phyloP scores from a whole-genome alignment of 2,329 filamentous ascomycete genomes.

The Elsinoe perseae region DNA sequence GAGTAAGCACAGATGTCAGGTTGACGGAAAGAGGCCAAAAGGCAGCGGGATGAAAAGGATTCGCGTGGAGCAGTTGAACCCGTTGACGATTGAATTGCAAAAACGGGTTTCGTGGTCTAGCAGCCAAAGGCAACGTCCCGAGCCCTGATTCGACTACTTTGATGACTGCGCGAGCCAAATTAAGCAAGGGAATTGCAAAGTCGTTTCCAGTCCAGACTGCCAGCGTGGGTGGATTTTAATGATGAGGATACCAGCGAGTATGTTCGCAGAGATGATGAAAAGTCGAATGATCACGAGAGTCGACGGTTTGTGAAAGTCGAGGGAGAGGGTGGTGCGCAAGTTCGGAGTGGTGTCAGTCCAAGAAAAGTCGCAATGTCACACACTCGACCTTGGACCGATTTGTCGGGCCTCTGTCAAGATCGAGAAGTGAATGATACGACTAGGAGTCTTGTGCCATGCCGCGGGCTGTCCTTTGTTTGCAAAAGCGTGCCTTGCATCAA shows the following conservation, averaged over 20 bases:
- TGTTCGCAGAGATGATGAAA: not conserved
- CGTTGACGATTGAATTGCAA: slow-evolving; percentile 11
- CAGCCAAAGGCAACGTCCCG: not conserved
- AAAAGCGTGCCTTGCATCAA: slow-evolving; percentile 20
- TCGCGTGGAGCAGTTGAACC: slow-evolving; percentile 15
- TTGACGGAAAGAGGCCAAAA: not conserved
- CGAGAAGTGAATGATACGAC: slow-evolving; percentile 14
- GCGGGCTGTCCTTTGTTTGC: slow-evolving; percentile 18
- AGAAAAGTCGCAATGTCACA: slow-evolving; percentile 1
- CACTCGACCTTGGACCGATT: slow-evolving; percentile 9
- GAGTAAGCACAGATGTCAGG: not conserved
- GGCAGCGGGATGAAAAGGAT: slow-evolving; percentile 1
- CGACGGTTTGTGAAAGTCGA: too few relatives aligned
- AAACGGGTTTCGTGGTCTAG: slow-evolving; percentile 11
- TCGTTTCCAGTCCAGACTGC: not conserved
- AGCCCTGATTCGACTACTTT: not conserved
- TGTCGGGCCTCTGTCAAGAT: slow-evolving; percentile 14
- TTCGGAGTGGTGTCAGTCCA: slow-evolving; percentile 10
- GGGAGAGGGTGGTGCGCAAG: slow-evolving; percentile 10
- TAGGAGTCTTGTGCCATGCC: slow-evolving; percentile 18
- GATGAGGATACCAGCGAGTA: not conserved
- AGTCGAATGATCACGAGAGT: slow-evolving; percentile 3
- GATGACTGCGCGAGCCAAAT: slow-evolving; percentile 2
- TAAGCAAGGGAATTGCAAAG: not conserved
- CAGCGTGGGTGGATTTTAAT: not conserved